Conservation (phyloP, 1,284 basidiomycete genomes). For the Ustilago curta region DNA sequence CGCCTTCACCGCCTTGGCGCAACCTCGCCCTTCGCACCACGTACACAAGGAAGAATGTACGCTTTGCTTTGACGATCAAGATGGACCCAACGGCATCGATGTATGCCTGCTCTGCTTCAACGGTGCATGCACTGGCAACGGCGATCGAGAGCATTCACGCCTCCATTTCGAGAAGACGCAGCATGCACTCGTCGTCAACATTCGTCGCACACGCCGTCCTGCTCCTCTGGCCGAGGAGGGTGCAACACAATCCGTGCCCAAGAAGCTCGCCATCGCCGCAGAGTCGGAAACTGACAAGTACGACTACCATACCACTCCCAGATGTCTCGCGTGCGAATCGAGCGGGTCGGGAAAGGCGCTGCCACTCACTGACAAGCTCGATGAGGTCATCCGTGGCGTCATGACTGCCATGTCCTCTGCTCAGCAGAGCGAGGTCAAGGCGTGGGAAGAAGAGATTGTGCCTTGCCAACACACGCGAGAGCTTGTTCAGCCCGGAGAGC, state of each 20-base stretch:
- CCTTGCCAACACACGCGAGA: constrained; percentile 88
- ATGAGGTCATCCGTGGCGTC: constrained; percentile 77
- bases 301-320: constrained; percentile 77
- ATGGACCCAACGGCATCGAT: constrained; percentile 78
- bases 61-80: constrained; percentile 95
- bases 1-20: constrained; percentile 45
- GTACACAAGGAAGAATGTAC: constrained; percentile 90
- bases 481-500: constrained; percentile 74
- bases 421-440: constrained; percentile 91
- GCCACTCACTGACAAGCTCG: constrained; percentile 69
- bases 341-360: constrained; percentile 72
- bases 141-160: constrained; percentile 57
- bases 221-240: constrained; percentile 7
- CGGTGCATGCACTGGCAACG: constrained; percentile 72
- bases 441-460: constrained; percentile 94
- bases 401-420: constrained; percentile 87
- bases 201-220: constrained; percentile 78
- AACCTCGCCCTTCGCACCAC: constrained; percentile 56
- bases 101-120: constrained; percentile 95
- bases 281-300: constrained; percentile 89
- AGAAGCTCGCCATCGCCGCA: constrained; percentile 86
- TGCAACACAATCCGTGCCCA: constrained; percentile 71
- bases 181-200: constrained; percentile 83
- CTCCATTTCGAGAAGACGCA: constrained; percentile 71
- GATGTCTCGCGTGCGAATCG: constrained; percentile 76